Conservation (phyloP, 805 yeast species). For the Jamesozyma hellenica region DNA sequence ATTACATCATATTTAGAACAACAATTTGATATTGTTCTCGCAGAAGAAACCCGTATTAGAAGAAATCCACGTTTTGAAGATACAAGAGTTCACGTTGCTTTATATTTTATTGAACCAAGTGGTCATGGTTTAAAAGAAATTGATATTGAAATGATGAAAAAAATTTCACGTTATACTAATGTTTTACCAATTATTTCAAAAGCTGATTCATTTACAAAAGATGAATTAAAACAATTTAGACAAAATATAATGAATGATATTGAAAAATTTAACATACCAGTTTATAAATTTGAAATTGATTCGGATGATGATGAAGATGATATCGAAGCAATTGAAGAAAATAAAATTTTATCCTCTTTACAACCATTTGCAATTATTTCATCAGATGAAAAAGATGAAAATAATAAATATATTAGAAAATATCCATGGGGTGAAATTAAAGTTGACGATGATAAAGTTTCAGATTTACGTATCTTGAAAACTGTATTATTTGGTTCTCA, state of each 20-base stretch:
- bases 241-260: conserved; percentile 51
- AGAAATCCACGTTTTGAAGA: conserved; percentile 79
- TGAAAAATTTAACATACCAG: conserved; percentile 59
- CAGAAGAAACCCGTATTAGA: conserved; percentile 77
- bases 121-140: conserved; percentile 74
- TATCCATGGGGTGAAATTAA: conserved; percentile 63
- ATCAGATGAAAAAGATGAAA: conserved; percentile 47
- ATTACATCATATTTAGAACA: conserved; percentile 59
- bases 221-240: conserved; percentile 52
- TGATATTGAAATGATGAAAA: conserved; percentile 64
- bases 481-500: conserved; percentile 76
- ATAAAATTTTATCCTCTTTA: conserved; percentile 45
- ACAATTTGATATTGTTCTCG: conserved; percentile 68
- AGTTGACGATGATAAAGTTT: conserved; percentile 39
- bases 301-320: conserved; percentile 71
- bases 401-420: conserved; percentile 52
- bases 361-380: conserved; percentile 72
- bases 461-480: conserved; percentile 49
- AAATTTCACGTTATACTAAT: conserved; percentile 60
- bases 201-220: conserved; percentile 60
- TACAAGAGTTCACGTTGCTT: conserved; percentile 62
- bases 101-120: conserved; percentile 63
- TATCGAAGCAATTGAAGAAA: conserved; percentile 58
- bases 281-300: conserved; percentile 61
- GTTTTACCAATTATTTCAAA: conserved; percentile 61